phyloP scores from a whole-genome alignment of 495 filamentous ascomycete genomes.

The Aspergillus nanangensis region DNA sequence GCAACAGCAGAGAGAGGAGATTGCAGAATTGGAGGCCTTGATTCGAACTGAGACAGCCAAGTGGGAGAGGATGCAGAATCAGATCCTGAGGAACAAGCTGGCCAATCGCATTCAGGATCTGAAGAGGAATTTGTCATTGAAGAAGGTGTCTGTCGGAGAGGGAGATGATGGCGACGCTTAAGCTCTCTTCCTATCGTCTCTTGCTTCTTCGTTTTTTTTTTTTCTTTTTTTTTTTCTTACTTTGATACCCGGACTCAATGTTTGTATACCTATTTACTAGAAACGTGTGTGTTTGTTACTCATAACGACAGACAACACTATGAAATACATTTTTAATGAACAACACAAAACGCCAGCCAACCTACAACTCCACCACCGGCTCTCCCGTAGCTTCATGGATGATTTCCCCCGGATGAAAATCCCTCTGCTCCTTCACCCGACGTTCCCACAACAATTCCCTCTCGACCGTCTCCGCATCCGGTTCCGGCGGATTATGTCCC shows the following conservation, averaged over 20 bases:
- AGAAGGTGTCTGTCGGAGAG: conserved; percentile 45
- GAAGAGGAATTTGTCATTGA: conserved; percentile 44
- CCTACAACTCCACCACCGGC: conserved; percentile 21
- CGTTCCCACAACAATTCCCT: conserved; percentile 24
- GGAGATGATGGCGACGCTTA: conserved; percentile 30
- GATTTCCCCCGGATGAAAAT: conserved; percentile 25
- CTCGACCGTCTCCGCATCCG: conserved; percentile 20
- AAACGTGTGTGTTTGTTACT: no score
- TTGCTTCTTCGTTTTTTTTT: conserved; percentile 6
- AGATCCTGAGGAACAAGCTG: conserved; percentile 48
- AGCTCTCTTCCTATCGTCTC: no score
- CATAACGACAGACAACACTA: no score
- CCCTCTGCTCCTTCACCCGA: conserved; percentile 26
- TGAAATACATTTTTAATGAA: no score
- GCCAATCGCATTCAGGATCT: conserved; percentile 42
- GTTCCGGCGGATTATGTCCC: conserved; percentile 14
- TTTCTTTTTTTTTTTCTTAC: conserved; percentile 3
- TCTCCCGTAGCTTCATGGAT: conserved; percentile 26
- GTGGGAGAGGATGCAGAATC: conserved; percentile 38
- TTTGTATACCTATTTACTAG: no score
- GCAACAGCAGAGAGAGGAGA: conserved; percentile 47
- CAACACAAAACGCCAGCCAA: no score
- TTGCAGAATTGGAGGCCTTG: conserved; percentile 43
- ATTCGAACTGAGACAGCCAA: conserved; percentile 41
- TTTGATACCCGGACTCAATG: conserved; percentile 13